Evolutionary conservation across 2,329 filamentous ascomycete genomes (phyloP).

Genomic region (Rhynchosporium agropyri): DNA sequence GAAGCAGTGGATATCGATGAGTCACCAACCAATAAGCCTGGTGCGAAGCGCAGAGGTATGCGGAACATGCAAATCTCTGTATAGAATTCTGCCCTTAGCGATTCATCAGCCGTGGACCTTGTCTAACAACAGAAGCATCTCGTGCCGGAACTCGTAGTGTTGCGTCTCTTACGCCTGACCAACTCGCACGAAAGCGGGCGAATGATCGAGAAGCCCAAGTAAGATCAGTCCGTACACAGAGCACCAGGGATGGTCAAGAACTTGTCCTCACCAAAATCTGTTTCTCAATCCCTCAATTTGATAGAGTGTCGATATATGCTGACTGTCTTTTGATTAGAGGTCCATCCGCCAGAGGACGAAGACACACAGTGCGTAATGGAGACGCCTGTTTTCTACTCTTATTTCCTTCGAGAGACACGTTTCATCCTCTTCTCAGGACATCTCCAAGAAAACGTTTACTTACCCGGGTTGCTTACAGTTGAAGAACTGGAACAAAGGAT

Average conservation of each 20-base stretch:
- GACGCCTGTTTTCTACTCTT: too few species aligned
- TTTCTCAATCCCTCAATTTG: not conserved
- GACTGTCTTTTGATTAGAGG: conserved; percentile 52
- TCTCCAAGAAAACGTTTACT: too few species aligned
- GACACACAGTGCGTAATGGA: conserved; percentile 57
- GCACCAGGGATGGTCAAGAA: conserved; percentile 51
- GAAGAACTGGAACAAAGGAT: conserved; percentile 76
- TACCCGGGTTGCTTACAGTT: conserved; percentile 43
- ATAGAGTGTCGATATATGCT: not conserved
- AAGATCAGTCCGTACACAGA: conserved; percentile 46
- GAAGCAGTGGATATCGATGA: conserved; percentile 12
- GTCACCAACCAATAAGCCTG: conserved; percentile 25
- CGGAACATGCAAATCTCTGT: conserved; percentile 1
- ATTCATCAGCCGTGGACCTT: too few species aligned
- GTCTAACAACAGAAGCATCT: conserved; percentile 36
- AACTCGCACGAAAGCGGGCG: conserved; percentile 84
- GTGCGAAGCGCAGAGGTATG: conserved; percentile 38
- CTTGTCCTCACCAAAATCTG: not conserved
- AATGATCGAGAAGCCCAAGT: conserved; percentile 86
- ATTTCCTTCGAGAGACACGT: too few species aligned
- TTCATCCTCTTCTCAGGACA: too few species aligned
- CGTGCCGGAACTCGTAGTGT: conserved; percentile 70
- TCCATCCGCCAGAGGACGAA: conserved; percentile 85
- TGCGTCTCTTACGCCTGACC: conserved; percentile 81
- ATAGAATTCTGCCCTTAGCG: not conserved